These are phyloP conservation scores for Nitzschia sp. DNA, from an alignment of 108 stramenopile genomes.

Conservation along the genomic window DNA sequence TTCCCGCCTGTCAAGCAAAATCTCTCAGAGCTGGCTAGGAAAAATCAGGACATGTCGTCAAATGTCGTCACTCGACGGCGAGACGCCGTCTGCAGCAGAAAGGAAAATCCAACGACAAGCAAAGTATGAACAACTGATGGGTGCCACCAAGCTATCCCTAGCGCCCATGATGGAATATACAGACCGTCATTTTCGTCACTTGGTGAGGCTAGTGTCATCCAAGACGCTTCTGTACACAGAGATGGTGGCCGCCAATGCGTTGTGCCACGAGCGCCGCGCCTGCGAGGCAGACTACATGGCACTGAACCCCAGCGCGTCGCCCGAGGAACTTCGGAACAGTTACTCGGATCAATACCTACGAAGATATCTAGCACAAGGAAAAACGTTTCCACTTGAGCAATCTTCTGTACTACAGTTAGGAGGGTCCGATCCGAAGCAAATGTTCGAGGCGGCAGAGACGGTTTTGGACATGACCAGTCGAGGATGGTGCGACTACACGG, in stretches of 20 bases:
- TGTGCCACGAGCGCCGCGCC: conserved; percentile 58
- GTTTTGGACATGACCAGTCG: conserved; percentile 68
- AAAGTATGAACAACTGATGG: conserved; percentile 13
- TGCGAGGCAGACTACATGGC: conserved; percentile 19
- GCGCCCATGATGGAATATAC: conserved; percentile 99
- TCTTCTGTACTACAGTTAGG: conserved; percentile 95
- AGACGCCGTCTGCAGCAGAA: neutral
- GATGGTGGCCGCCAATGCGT: conserved; percentile 96
- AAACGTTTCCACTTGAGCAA: conserved; percentile 56
- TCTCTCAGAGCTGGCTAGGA: no score
- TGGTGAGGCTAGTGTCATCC: conserved; percentile 81
- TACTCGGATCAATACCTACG: conserved; percentile 43
- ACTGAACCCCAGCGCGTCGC: conserved; percentile 6
- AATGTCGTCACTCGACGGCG: neutral
- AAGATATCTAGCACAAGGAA: conserved; percentile 52
- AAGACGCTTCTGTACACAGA: conserved; percentile 93
- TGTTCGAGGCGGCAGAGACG: conserved; percentile 73
- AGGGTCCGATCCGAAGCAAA: conserved; percentile 84
- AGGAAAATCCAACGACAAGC: neutral
- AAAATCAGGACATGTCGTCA: neutral
- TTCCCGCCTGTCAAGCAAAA: no score
- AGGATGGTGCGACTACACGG: conserved; percentile 87
- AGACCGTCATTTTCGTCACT: conserved; percentile 93
- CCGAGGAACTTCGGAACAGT: conserved; percentile 23
- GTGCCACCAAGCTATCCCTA: conserved; percentile 62